These are phyloP conservation scores for Oryza glumipatula DNA, from an alignment of 176 grass and related monocot genomes.

Conservation along the genomic window DNA sequence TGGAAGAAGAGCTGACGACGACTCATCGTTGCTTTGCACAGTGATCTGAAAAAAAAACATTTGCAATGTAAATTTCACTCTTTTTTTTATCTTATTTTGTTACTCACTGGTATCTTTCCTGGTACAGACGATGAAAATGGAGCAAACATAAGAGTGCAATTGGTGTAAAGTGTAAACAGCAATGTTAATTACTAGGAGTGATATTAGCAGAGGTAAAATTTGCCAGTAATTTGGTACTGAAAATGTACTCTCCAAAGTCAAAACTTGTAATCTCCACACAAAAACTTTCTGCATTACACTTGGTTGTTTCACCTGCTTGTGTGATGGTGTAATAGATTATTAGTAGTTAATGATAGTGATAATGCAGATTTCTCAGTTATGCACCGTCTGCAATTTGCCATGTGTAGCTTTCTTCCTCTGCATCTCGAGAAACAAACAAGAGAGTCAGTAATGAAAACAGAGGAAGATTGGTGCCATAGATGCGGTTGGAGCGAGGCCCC, in stretches of 20 bases:
- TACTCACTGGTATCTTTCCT: not conserved
- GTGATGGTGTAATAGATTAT: not conserved
- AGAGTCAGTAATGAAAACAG: not conserved
- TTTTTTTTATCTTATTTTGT: not conserved
- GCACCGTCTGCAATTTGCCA: not conserved
- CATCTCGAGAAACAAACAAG: not conserved
- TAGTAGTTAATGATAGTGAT: not conserved
- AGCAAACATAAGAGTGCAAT: not conserved
- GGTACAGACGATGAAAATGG: too few species aligned
- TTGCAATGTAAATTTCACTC: not conserved
- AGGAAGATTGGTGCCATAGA: not conserved
- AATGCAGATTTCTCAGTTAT: not conserved
- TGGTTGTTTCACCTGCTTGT: not conserved
- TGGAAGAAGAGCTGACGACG: not conserved
- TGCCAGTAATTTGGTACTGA: not conserved
- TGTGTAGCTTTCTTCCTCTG: not conserved
- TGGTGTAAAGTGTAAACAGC: not conserved
- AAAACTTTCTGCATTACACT: not conserved
- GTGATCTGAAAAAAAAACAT: not conserved
- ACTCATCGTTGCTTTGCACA: too few species aligned
- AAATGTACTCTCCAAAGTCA: not conserved
- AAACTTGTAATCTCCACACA: not conserved
- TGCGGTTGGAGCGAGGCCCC: not conserved
- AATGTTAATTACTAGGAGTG: not conserved
- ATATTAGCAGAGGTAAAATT: not conserved